A percentile compares a stretch with the other conserved stretches of the same genome.
Conservation (phyloP, 2,329 filamentous ascomycete genomes). For the Canariomyces notabilis region DNA sequence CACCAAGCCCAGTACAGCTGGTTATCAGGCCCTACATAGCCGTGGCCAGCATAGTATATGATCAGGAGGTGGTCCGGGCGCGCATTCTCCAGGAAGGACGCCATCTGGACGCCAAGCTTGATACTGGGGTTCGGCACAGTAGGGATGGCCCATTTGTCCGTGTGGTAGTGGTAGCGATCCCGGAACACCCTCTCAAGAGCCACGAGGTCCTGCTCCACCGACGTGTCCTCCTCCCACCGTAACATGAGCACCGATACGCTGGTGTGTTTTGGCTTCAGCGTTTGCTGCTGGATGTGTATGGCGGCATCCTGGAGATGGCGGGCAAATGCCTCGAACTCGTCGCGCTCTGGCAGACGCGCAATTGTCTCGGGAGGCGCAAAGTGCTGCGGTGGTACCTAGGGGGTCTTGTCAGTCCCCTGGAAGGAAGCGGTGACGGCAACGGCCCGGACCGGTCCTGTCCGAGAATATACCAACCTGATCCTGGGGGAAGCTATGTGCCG, state of each 20-base stretch:
- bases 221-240: constrained; percentile 57
- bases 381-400: constrained; percentile 19
- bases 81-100: constrained; percentile 54
- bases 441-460: background rate
- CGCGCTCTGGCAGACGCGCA: constrained; percentile 36
- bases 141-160: constrained; percentile 57
- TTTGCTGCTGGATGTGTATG: constrained; percentile 61
- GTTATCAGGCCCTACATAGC: constrained; percentile 53
- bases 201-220: constrained; percentile 48
- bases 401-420: constrained; percentile 4
- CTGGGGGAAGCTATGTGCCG: constrained; percentile 20
- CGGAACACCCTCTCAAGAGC: constrained; percentile 54
- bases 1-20: constrained; percentile 65
- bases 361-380: constrained; percentile 20
- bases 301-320: constrained; percentile 64
- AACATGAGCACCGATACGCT: constrained; percentile 57
- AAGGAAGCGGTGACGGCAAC: background rate
- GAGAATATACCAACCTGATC: constrained; percentile 22
- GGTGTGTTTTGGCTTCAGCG: constrained; percentile 52
- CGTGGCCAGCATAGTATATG: constrained; percentile 60
- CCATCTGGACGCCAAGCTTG: constrained; percentile 57
- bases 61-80: constrained; percentile 56
- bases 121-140: constrained; percentile 53
- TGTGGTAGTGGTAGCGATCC: constrained; percentile 56
- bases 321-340: constrained; percentile 63